Base-by-base conservation (phyloP, 805 yeast species). In the Metschnikowia vanudenii region DNA sequence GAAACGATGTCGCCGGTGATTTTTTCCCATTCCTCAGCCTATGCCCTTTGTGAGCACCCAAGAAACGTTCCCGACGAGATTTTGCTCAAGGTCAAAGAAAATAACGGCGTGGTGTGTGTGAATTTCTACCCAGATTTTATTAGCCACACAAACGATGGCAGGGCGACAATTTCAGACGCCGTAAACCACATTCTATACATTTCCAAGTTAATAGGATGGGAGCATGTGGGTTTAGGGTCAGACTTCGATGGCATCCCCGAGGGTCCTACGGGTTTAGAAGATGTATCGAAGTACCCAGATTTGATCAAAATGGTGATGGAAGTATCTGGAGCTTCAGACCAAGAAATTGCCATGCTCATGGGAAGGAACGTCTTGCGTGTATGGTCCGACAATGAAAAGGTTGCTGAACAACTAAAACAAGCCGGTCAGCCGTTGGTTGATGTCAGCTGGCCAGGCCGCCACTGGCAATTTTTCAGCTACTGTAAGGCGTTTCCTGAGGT, bases 231-330 rank as follows among this genome's bases (percentile, higher is more conserved):
- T 0, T 60, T 76, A 4, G 82, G 82, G 0, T 68, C 75, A 3
- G 82, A 78, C 57, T 77, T 76, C 52, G 82, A 78, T 55, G 82
- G 81, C 12, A 76, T 76, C 42, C 74, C 75, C 24, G 57, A 46
- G 5, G 78, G 74, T 3, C 81, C 82, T 5, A 54, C 48, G 14
- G 82, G 81, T 0, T 57, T 78, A n/a, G 81, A 78, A 54, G 80
- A 78, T 53, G 81, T 76, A 1, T 75, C 81, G 11, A 78, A 77
- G 54, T 78, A 78, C 51, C 24, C 24, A 20, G 24, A 20, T 20
- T 20, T 20, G 24, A 20, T 78, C 24, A 42, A 51, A 34, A 56
- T 51, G 33, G 54, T 56, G 24, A 59, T 59, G 58, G 67, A 65
- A 45, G 16, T 18, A 4, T 58, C 52, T 31, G 66, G 66, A 26